phyloP scores from a whole-genome alignment of 345 rosid genomes.

The Populus alba region DNA sequence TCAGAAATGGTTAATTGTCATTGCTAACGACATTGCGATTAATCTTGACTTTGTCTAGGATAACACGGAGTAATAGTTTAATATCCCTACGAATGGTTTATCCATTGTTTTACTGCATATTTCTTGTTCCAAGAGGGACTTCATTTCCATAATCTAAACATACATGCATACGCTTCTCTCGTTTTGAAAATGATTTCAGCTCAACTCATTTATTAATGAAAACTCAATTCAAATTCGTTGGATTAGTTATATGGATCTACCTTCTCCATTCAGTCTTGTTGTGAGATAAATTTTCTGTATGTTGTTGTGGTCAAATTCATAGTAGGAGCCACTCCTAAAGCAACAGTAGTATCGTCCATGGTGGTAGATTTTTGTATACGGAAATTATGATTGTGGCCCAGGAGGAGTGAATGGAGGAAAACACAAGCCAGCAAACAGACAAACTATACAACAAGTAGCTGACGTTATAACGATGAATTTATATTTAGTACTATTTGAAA shows the following conservation, averaged over 20 bases:
- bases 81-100: background rate
- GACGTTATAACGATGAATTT: slow-evolving; percentile 20
- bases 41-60: background rate
- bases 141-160: background rate
- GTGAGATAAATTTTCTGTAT: background rate
- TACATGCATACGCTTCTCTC: background rate
- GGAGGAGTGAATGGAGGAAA: slow-evolving; percentile 2
- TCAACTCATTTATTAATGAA: background rate
- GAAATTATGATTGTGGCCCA: slow-evolving; percentile 36
- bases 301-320: background rate
- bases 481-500: background rate
- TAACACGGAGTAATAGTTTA: background rate
- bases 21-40: too few species aligned
- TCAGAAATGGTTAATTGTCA: too few species aligned
- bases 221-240: background rate
- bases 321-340: background rate
- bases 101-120: background rate
- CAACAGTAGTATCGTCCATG: background rate
- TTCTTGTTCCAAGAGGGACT: background rate
- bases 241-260: background rate
- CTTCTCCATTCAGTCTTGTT: background rate
- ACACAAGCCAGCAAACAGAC: slow-evolving; percentile 31
- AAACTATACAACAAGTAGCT: slow-evolving; percentile 31
- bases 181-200: background rate
- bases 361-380: slow-evolving; percentile 20